Base-by-base conservation (phyloP, 305 asterid genomes). In the Fraxinus latifolia region DNA sequence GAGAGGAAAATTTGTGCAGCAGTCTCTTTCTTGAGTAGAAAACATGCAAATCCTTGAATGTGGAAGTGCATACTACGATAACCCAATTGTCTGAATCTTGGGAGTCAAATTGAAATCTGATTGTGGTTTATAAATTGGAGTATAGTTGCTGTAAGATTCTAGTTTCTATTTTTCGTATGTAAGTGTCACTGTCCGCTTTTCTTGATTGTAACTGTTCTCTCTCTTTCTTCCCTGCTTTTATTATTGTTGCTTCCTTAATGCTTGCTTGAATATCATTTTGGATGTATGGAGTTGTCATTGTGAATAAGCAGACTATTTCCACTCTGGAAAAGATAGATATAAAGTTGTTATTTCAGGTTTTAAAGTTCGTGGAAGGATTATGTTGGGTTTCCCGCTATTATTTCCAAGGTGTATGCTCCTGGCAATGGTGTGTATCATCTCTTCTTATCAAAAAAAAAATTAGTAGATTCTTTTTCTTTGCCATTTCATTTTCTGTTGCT, bases 381-480 rank as follows among this genome's bases (percentile, higher is more conserved):
- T 96, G 99, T 82, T 96, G 98, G 98, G 94, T 93, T 87, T 93
- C 97, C 93, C 97, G 96, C 88, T 94, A 96, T 89, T 96, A 96
- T 89, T 96, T 90, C 89, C 97, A 96, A 90, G 99, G 98, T 82
- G 99, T 96, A 85, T 92, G 98, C 93, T 96, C 99, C 7, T 96
- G 99, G 99, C 95, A 85, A 83, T 96, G 99, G 98, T 96, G 85
- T 79, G 96, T 89, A 76, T 77, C 81, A 7, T 83, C 42, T 82
- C 62, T 74, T 37, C 79, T 78, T 65, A n/a, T 12, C 33, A 67
- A 60, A 50, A 71, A 39, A 37, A 47, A 50, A 53, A 15, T 21
- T 50, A 53, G 42, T 50, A 53, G 73, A 23, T 74, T 82, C 42
- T 44, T 42, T 74, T 78, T 19, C 80, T 58, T 67, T 71, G 68